A percentile compares a stretch with the other conserved stretches of the same genome.
Conservation (phyloP, 352 stramenopile species). For the Phytophthora sojae region DNA sequence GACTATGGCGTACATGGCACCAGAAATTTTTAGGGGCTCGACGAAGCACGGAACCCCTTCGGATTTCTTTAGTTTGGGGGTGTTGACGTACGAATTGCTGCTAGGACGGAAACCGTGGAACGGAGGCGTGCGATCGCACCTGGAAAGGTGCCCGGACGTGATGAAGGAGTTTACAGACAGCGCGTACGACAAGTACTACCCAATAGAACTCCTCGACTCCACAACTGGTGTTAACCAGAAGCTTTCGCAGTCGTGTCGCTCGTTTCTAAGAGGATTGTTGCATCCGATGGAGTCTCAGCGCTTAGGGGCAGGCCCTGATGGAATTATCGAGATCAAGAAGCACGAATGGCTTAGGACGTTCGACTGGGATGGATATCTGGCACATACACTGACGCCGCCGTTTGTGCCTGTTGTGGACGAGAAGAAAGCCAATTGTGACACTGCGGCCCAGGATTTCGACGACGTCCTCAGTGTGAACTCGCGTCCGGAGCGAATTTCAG, state of each 20-base stretch:
- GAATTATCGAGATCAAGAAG: constrained; percentile 51
- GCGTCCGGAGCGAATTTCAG: constrained; percentile 35
- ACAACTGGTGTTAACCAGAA: constrained; percentile 24
- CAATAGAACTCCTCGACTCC: constrained; percentile 49
- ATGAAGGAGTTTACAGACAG: constrained; percentile 38
- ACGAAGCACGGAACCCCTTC: constrained; percentile 63
- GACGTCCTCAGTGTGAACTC: constrained; percentile 65
- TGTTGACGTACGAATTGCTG: constrained; percentile 66
- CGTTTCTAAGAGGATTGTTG: constrained; percentile 58
- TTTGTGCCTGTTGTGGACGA: constrained; percentile 66
- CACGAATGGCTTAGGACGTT: constrained; percentile 68
- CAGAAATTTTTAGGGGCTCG: constrained; percentile 64
- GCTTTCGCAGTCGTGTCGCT: constrained; percentile 40
- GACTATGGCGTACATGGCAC: constrained; percentile 76
- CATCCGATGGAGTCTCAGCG: constrained; percentile 56
- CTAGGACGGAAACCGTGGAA: constrained; percentile 58
- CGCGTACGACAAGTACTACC: constrained; percentile 56
- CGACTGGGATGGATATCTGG: constrained; percentile 59
- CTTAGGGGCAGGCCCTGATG: constrained; percentile 38
- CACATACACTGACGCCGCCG: constrained; percentile 42
- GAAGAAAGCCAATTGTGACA: constrained; percentile 72
- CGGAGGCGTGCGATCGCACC: constrained; percentile 33
- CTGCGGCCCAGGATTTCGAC: constrained; percentile 67
- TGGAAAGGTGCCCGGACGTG: constrained; percentile 44
- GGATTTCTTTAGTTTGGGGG: constrained; percentile 74